phyloP scores from a whole-genome alignment of 2,329 filamentous ascomycete species.

The Thelonectria olida region DNA sequence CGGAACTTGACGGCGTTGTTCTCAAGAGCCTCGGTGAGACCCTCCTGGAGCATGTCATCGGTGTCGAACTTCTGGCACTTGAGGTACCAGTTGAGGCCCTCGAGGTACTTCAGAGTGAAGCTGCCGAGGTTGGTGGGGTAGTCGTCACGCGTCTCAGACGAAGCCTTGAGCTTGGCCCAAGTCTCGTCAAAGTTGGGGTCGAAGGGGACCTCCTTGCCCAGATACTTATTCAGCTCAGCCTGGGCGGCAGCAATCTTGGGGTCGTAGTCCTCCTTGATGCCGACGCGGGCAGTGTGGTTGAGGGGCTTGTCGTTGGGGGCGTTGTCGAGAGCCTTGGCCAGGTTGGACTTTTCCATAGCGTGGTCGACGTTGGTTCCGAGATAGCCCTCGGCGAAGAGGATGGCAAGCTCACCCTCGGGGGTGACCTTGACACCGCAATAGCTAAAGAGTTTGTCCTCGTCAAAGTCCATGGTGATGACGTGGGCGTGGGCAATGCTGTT shows the following conservation, averaged over 20 bases:
- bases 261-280: slow-evolving; percentile 55
- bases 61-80: slow-evolving; percentile 54
- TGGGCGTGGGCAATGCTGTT: slow-evolving; percentile 57
- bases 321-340: slow-evolving; percentile 57
- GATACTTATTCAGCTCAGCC: slow-evolving; percentile 50
- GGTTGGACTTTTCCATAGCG: slow-evolving; percentile 46
- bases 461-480: slow-evolving; percentile 56
- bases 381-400: slow-evolving; percentile 55
- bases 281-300: slow-evolving; percentile 53
- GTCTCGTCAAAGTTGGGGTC: slow-evolving; percentile 57
- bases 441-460: slow-evolving; percentile 50
- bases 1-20: slow-evolving; percentile 55
- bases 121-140: slow-evolving; percentile 57
- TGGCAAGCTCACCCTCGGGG: slow-evolving; percentile 54
- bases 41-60: slow-evolving; percentile 60
- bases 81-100: slow-evolving; percentile 53
- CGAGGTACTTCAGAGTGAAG: slow-evolving; percentile 54
- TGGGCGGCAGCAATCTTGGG: slow-evolving; percentile 49
- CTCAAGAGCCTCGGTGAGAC: slow-evolving; percentile 56
- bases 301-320: slow-evolving; percentile 49
- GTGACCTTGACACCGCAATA: slow-evolving; percentile 57
- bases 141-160: slow-evolving; percentile 39
- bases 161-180: slow-evolving; percentile 51
- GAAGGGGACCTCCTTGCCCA: slow-evolving; percentile 54
- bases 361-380: slow-evolving; percentile 58